These are phyloP conservation scores for Xylaria scruposa DNA, from an alignment of 495 filamentous ascomycete species.

Conservation along the genomic window DNA sequence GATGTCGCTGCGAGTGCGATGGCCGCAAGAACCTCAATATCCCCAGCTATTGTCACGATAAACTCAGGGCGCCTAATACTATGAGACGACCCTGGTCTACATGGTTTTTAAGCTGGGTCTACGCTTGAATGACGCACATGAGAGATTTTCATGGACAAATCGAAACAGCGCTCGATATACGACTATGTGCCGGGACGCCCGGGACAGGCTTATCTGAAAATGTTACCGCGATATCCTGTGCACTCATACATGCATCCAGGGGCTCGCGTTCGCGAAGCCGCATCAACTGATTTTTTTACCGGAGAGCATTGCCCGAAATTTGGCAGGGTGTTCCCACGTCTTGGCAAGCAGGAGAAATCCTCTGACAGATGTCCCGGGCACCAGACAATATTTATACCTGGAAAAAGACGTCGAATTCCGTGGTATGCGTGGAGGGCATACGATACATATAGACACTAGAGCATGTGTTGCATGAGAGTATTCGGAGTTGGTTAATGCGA, in stretches of 20 bases:
- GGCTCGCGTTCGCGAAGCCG: neutral
- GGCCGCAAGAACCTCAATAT: constrained; percentile 44
- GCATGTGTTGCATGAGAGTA: constrained; percentile 19
- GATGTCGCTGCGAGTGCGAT: constrained; percentile 55
- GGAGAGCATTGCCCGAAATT: neutral
- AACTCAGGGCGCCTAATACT: constrained; percentile 46
- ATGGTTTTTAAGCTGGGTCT: constrained; percentile 38
- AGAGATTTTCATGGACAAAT: neutral
- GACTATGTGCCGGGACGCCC: neutral
- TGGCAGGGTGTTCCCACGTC: neutral
- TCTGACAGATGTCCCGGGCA: neutral
- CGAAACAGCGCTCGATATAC: neutral
- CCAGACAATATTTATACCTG: neutral
- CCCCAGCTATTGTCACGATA: constrained; percentile 43
- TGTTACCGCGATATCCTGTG: neutral
- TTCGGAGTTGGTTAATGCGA: constrained; percentile 22
- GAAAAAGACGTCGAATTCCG: neutral
- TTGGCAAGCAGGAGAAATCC: neutral
- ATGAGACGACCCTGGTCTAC: constrained; percentile 35
- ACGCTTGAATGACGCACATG: constrained; percentile 1
- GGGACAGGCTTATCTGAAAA: neutral
- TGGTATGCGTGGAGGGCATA: neutral
- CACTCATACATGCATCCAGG: too few relatives aligned
- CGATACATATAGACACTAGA: constrained; percentile 2
- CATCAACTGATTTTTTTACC: neutral